Evolutionary conservation across 2,329 filamentous ascomycete genomes (phyloP).

Genomic region (Delphinella strobiligena): DNA sequence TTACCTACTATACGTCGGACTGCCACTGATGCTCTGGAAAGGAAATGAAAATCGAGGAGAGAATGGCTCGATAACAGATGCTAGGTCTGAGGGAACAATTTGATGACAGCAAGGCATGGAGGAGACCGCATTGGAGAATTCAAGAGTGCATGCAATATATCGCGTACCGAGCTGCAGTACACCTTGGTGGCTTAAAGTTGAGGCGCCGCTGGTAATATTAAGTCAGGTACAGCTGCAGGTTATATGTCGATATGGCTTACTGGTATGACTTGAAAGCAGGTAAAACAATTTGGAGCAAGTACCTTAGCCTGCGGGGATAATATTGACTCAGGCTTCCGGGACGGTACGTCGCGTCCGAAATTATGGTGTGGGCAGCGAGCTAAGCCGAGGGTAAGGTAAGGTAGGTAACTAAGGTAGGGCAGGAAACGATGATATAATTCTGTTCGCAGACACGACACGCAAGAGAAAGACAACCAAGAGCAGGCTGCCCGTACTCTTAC

Average conservation of each 20-base stretch:
- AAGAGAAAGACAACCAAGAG: no score
- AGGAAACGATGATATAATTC: neutral
- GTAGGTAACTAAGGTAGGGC: neutral
- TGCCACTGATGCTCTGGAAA: no score
- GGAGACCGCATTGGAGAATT: neutral
- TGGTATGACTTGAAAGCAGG: neutral
- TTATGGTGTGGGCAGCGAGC: neutral
- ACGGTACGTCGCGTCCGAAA: neutral
- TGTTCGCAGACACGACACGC: no score
- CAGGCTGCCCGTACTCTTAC: no score
- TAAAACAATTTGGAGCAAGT: conserved; percentile 1
- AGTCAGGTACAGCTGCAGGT: conserved; percentile 7
- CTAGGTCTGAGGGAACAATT: no score
- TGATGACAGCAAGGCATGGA: no score
- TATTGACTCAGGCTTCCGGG: neutral
- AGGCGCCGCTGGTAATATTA: neutral
- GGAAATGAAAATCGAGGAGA: neutral
- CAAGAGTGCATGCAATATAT: conserved; percentile 6
- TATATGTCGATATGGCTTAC: neutral
- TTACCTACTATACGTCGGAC: conserved; percentile 2
- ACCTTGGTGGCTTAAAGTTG: neutral
- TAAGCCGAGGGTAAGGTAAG: neutral
- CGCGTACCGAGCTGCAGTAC: conserved; percentile 7
- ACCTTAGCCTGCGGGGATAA: neutral
- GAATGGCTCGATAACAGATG: neutral